Base-by-base conservation (phyloP, 225 moss, liverwort and hornwort genomes). In the Lunularia cruciata region DNA sequence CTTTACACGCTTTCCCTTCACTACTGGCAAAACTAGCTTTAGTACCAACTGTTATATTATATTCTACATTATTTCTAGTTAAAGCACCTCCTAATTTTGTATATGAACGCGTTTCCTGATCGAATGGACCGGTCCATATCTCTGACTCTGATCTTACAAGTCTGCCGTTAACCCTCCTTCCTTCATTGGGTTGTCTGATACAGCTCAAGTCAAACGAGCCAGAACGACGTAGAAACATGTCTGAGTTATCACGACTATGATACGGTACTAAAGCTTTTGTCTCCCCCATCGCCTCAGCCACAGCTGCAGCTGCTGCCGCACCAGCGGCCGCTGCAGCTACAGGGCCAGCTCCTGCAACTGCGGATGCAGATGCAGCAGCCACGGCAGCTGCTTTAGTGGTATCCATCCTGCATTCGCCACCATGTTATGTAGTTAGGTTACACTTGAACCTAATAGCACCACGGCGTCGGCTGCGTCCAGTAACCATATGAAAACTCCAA, bases 321-420 rank as follows among this genome's bases (percentile, higher is more conserved):
- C 86, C 88, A 18, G 86, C 88, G 19, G 86, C 84, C 12, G 88
- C 86, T 1, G 88, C 88, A 12, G 88, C 88, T n/a, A 84, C 81
- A 30, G 88, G 86, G 25, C 88, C 86, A 53, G 86, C 84, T 32
- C 77, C 86, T 20, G 88, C 88, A 53, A 88, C 86, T 43, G 88
- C 86, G 42, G 88, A 86, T 42, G 88, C 86, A 34, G 88, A 88
- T 12, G 88, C 88, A 64, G 86, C 88, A 8, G 86, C 88, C 40
- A 88, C 86, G 42, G 86, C 88, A 68, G 86, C 88, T 71, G 88
- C 88, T 82, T 84, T 88, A 57, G 86, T 88, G 35, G 88, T 81
- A 56, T 83, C 81, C 46, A 82, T 75, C 72, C 88, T 88, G 84
- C 30, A 48, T 35, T 34, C 19, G 8, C 59, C 34, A 36, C 35